Evolutionary conservation across 2,329 filamentous ascomycete genomes (phyloP).

Genomic region (Ophiocordyceps camponoti-saundersi): DNA sequence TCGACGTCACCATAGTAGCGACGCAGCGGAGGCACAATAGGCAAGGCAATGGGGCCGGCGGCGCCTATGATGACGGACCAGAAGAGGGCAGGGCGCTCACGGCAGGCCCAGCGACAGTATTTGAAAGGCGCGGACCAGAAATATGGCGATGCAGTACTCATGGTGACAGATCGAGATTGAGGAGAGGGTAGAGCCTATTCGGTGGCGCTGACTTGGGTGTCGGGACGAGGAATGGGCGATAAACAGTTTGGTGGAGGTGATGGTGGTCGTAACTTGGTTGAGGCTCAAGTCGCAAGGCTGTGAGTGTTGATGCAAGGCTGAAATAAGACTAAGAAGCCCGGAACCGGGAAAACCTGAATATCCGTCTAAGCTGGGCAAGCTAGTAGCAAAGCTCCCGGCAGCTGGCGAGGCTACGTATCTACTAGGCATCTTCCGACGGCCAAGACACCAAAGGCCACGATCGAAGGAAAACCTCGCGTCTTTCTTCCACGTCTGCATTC

Average conservation of each 20-base stretch:
- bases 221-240: too few relatives aligned
- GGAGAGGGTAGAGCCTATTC: neutral
- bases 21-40: conserved; percentile 59
- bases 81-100: conserved; percentile 83
- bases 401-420: conserved; percentile 3
- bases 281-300: neutral
- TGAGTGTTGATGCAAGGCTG: neutral
- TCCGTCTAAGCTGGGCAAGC: neutral
- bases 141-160: conserved; percentile 45
- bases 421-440: neutral
- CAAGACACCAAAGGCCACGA: neutral
- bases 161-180: conserved; percentile 15
- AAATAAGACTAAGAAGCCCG: neutral
- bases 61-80: conserved; percentile 63
- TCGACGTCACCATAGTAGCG: conserved; percentile 56
- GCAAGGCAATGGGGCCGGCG: conserved; percentile 52
- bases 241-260: neutral
- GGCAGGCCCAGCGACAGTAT: conserved; percentile 76
- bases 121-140: conserved; percentile 76
- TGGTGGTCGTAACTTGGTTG: neutral
- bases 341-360: neutral
- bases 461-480: too few relatives aligned
- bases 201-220: too few relatives aligned
- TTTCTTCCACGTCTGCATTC: neutral
- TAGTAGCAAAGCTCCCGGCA: neutral